A percentile compares a stretch with the other conserved stretches of the same genome.
phyloP scores from a whole-genome alignment of 805 yeast genomes.

The Lachancea lanzarotensis region DNA sequence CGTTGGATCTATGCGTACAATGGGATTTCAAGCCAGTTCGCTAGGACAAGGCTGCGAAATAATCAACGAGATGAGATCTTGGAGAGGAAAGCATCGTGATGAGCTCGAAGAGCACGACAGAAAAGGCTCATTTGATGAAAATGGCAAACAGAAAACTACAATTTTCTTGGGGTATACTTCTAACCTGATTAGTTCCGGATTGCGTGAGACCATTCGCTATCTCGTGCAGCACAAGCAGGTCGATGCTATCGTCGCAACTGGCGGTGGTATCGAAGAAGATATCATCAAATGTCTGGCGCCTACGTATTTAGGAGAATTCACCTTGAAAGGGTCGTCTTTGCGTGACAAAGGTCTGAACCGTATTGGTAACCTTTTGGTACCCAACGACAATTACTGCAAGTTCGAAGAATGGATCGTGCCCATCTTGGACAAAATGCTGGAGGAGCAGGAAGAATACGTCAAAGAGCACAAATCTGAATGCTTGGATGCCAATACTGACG shows the following conservation, averaged over 20 bases:
- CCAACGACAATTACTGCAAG: constrained; percentile 94
- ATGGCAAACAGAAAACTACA: constrained; percentile 77
- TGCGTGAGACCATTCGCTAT: constrained; percentile 82
- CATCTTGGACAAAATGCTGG: constrained; percentile 73
- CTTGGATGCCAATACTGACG: constrained; percentile 45
- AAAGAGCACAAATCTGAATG: constrained; percentile 44
- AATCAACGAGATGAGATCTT: constrained; percentile 82
- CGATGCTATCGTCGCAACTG: constrained; percentile 91
- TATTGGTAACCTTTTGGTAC: constrained; percentile 93
- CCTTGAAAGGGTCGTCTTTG: constrained; percentile 69
- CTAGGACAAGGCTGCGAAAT: constrained; percentile 86
- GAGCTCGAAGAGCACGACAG: constrained; percentile 62
- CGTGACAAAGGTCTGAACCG: constrained; percentile 97
- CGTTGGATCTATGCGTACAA: constrained; percentile 74
- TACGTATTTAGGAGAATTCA: constrained; percentile 88
- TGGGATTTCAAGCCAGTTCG: constrained; percentile 96
- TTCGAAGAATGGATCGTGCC: constrained; percentile 99
- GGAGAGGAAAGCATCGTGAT: constrained; percentile 81
- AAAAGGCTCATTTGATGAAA: constrained; percentile 71
- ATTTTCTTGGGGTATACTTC: constrained; percentile 96
- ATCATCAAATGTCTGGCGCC: constrained; percentile 94
- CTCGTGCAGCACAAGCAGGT: constrained; percentile 92
- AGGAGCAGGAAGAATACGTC: constrained; percentile 76
- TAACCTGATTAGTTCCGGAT: constrained; percentile 88
- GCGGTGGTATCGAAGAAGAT: constrained; percentile 98